Evolutionary conservation across 164 flowering plant genomes (phyloP).

Genomic region (Vitis labrusca): DNA sequence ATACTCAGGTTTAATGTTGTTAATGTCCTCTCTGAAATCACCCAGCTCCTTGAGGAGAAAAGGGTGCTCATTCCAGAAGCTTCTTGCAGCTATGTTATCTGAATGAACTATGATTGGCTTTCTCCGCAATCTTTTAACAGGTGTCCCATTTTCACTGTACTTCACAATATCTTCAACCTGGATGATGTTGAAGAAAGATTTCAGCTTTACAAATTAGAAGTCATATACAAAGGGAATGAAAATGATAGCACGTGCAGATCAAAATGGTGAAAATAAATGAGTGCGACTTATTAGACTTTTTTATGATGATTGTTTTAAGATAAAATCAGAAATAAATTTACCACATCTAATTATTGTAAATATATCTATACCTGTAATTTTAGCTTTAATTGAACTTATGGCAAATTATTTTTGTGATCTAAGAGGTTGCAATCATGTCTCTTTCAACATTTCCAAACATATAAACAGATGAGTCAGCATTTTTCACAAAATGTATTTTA

Average conservation of each 20-base stretch:
- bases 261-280: too few species aligned
- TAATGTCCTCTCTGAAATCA: conserved; percentile 28
- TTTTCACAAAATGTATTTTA: background rate
- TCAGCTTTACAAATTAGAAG: background rate
- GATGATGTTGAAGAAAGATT: background rate
- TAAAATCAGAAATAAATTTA: too few species aligned
- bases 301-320: too few species aligned
- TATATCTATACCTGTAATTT: background rate
- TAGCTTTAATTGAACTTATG: background rate
- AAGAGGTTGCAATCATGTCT: background rate
- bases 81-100: conserved; percentile 45
- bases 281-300: too few species aligned
- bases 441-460: background rate
- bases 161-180: conserved; percentile 60
- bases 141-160: conserved; percentile 42
- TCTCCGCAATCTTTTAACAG: conserved; percentile 51
- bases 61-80: conserved; percentile 54
- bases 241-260: too few species aligned
- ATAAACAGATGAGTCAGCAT: background rate
- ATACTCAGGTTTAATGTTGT: conserved; percentile 47
- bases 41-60: conserved; percentile 53
- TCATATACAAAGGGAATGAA: too few species aligned
- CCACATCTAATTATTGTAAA: background rate
- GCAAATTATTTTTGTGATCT: background rate
- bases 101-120: conserved; percentile 35